Conservation (phyloP, 176 grass and related monocot genomes). For the Coix lacrymajobi region DNA sequence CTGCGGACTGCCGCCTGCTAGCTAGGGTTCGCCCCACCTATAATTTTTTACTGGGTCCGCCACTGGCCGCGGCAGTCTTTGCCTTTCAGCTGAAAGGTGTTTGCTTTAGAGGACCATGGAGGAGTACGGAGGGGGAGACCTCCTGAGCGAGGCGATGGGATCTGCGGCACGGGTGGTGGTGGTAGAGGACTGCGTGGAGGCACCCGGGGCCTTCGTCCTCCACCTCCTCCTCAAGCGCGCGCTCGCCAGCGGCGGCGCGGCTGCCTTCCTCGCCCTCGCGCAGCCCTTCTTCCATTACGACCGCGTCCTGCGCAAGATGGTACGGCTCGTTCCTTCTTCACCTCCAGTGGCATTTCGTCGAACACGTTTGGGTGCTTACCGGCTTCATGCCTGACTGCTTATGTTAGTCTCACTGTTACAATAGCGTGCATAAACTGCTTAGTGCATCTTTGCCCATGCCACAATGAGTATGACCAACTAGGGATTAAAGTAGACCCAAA, state of each 20-base stretch:
- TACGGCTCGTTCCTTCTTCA: background rate
- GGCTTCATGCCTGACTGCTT: background rate
- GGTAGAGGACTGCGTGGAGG: slow-evolving; percentile 69
- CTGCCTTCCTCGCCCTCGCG: slow-evolving; percentile 39
- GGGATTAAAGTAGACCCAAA: background rate
- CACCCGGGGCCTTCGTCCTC: slow-evolving; percentile 55
- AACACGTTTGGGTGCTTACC: slow-evolving; percentile 6
- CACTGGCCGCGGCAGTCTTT: background rate
- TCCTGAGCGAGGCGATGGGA: slow-evolving; percentile 55
- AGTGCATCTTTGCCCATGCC: background rate
- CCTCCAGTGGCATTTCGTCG: background rate
- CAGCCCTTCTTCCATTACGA: slow-evolving; percentile 66
- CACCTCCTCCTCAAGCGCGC: slow-evolving; percentile 60
- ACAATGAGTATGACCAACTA: background rate
- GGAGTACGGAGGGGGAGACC: slow-evolving; percentile 22
- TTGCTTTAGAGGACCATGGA: slow-evolving; percentile 11
- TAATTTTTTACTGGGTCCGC: too few species aligned
- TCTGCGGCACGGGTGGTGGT: slow-evolving; percentile 43
- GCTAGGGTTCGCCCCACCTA: too few species aligned
- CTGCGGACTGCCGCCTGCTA: too few species aligned
- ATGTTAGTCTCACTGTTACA: background rate
- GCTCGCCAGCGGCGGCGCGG: background rate
- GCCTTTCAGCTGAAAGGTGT: background rate
- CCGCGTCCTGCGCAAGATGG: slow-evolving; percentile 62
- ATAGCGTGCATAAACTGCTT: background rate